A percentile compares a stretch with the other conserved stretches of the same genome.
phyloP scores from a whole-genome alignment of 257 asterid species.

The Solanum peruvianum region DNA sequence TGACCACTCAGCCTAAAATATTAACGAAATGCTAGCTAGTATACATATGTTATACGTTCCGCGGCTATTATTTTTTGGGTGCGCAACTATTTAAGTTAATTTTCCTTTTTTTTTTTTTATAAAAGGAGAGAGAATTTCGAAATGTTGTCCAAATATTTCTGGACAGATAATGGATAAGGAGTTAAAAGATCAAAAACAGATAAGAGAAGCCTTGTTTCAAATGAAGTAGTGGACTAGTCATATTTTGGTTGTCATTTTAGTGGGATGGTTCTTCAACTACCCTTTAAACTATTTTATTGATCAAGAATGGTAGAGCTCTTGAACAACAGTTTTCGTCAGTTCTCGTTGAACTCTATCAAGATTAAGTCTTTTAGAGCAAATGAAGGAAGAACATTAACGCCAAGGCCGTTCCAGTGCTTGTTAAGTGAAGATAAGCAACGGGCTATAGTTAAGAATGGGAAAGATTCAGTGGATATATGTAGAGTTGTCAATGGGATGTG shows the following conservation, averaged over 20 bases:
- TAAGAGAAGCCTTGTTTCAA: not conserved
- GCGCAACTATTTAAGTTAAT: not conserved
- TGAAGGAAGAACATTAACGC: conserved; percentile 12
- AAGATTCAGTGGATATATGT: conserved; percentile 63
- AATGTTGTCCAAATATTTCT: not conserved
- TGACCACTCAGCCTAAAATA: not conserved
- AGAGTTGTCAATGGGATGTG: conserved; percentile 79
- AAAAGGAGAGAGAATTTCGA: not conserved
- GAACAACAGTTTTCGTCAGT: conserved; percentile 18
- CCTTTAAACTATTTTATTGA: not conserved
- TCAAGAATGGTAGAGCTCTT: conserved; percentile 30
- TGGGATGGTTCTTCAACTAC: not conserved
- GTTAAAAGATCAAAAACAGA: not conserved
- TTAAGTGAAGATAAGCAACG: conserved; percentile 38
- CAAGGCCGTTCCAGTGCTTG: conserved; percentile 33
- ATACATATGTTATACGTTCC: not conserved
- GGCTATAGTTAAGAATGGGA: conserved; percentile 53
- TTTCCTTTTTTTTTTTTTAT: not conserved
- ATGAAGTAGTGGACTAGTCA: not conserved
- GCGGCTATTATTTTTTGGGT: not conserved
- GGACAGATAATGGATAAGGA: not conserved
- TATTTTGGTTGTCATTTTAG: not conserved
- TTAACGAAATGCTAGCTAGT: not conserved
- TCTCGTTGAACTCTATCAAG: conserved; percentile 14
- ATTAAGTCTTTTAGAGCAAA: conserved; percentile 12